Percentiles rank a stretch among this genome's conserved stretches.
These are phyloP conservation scores for Pisolithus microcarpus DNA, from an alignment of 768 basidiomycete species.

Conservation along the genomic window DNA sequence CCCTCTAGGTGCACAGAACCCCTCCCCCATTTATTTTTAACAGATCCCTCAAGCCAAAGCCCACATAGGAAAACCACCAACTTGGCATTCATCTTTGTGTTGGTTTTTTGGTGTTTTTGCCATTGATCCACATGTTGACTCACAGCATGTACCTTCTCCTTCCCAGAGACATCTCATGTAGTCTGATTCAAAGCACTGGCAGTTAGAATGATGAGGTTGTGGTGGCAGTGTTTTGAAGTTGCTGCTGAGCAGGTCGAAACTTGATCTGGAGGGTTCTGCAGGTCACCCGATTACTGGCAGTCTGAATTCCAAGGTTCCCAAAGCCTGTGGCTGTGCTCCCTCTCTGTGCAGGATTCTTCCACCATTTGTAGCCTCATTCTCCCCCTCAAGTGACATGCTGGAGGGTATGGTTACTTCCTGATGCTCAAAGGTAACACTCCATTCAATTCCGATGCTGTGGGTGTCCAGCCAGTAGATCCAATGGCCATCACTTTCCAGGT, in stretches of 20 bases:
- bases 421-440: slow-evolving; percentile 4
- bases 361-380: too few species aligned
- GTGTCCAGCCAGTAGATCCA: neutral
- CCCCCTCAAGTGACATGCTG: neutral
- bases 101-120: too few species aligned
- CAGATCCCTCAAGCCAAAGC: too few species aligned
- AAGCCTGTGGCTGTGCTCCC: too few species aligned
- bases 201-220: neutral
- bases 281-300: too few species aligned
- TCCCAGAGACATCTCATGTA: neutral
- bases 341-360: too few species aligned
- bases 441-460: slow-evolving; percentile 3
- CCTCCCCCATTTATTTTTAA: too few species aligned
- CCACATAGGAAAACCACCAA: too few species aligned
- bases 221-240: neutral
- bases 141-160: neutral
- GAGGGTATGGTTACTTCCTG: neutral
- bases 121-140: too few species aligned
- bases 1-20: too few species aligned
- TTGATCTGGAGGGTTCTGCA: neutral
- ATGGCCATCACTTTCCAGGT: neutral
- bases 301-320: too few species aligned
- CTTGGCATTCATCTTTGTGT: too few species aligned
- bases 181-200: neutral
- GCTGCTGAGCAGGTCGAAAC: neutral